Base-by-base conservation (phyloP, 371 early-diverging fungal genomes). In the Circinella minor region DNA sequence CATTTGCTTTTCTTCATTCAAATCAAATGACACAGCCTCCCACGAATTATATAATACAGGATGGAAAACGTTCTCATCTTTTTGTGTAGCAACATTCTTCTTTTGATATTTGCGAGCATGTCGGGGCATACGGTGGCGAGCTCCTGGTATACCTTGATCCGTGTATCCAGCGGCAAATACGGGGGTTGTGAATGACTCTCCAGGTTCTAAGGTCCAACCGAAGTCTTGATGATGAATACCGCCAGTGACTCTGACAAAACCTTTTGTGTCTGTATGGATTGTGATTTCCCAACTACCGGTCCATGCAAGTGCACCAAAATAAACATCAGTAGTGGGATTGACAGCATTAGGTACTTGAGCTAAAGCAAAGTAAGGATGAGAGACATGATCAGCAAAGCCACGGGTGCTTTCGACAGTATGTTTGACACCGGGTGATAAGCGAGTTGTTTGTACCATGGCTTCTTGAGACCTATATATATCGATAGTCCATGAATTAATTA, bases 11-110 rank as follows among this genome's bases (percentile, higher is more conserved):
- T 78, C 74, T 10, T 69, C 55, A 4, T 69, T 76, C 18, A 76
- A 70, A 48, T 72, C 55, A 61, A 82, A 80, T 9, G 73, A 71
- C 63, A 75, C 72, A 3, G 81, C 82, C 43, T 84, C 84, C 85
- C 83, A 84, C 1, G 77, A 78, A 36, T 84, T 82, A 51, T 77
- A 79, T 3, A 84, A 68, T 0, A 84, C 79, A 11, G 83, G 74
- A 66, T 63, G 69, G 20, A 61, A 17, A 54, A 64, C 51, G 2
- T 65, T 47, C 1, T 18, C 27, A 0, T 73, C 17, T 4, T 71
- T 37, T 36, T 63, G 49, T 17, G 71, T 66, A 15, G 55, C 59
- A 34, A 69, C 61, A 38, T 65, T 57, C 47, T 38, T 67, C 37
- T 34, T 61, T 61, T 67, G 62, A 39, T 57, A 15, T n/a, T 47